Evolutionary conservation across 345 rosid genomes (phyloP).

Genomic region (Brassica nigra): DNA sequence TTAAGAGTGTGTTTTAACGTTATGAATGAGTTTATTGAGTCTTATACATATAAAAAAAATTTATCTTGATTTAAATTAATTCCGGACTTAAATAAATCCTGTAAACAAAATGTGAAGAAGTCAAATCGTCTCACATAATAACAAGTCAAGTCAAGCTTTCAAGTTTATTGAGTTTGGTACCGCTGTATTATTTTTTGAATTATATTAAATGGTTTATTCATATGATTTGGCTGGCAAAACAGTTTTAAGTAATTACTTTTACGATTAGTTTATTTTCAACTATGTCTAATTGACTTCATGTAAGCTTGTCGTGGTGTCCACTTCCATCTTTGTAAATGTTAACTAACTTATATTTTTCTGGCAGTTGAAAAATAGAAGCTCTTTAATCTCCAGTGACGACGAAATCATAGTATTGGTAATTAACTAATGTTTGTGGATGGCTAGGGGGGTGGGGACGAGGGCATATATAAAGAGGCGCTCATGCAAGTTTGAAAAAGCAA

Average conservation of each 20-base stretch:
- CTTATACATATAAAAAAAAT: too few species aligned
- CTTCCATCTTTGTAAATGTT: not conserved
- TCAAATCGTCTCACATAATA: not conserved
- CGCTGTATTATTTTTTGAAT: not conserved
- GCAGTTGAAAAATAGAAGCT: not conserved
- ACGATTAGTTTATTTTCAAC: not conserved
- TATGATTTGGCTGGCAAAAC: conserved; percentile 12
- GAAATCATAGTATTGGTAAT: not conserved
- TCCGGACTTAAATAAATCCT: not conserved
- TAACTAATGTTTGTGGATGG: not conserved
- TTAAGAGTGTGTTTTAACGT: too few species aligned
- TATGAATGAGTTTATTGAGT: too few species aligned
- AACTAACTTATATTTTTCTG: not conserved
- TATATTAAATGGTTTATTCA: not conserved
- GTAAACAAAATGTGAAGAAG: not conserved
- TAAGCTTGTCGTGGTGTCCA: conserved; percentile 20
- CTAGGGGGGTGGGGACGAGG: not conserved
- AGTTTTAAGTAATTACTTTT: not conserved
- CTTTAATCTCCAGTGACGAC: not conserved
- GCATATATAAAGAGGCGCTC: not conserved
- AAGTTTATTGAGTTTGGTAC: not conserved
- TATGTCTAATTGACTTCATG: conserved; percentile 19
- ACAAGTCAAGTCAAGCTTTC: conserved; percentile 2
- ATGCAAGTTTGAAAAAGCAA: not conserved
- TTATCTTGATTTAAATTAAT: too few species aligned